Evolutionary conservation across 2,329 filamentous ascomycete species (phyloP).

Genomic region (Dactylellina parvicollis): DNA sequence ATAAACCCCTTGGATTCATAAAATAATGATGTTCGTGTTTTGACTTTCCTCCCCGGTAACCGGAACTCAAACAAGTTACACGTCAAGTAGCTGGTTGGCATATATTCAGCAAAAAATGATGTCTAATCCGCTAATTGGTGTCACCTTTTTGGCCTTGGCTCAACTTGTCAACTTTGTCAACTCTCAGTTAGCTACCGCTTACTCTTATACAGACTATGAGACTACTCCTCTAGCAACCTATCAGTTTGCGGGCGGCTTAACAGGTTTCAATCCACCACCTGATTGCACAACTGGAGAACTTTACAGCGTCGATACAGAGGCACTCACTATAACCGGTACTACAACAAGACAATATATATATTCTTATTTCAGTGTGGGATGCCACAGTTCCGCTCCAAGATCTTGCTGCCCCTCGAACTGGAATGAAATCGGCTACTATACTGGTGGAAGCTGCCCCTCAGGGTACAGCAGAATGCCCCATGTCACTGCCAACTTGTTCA

Average conservation of each 20-base stretch:
- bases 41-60: too few species aligned
- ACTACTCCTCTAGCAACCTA: slow-evolving; percentile 10
- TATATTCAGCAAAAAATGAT: not conserved
- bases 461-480: slow-evolving; percentile 20
- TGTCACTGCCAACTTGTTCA: not conserved
- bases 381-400: not conserved
- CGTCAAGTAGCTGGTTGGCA: too few species aligned
- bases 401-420: slow-evolving; percentile 18
- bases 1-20: too few species aligned
- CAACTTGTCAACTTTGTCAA: not conserved
- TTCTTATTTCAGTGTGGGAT: slow-evolving; percentile 17
- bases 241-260: not conserved
- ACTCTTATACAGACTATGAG: not conserved
- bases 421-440: slow-evolving; percentile 8
- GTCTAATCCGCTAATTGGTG: not conserved
- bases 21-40: too few species aligned
- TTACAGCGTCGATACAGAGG: not conserved
- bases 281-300: not conserved
- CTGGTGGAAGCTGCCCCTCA: slow-evolving; percentile 4
- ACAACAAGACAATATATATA: not conserved
- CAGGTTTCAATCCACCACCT: slow-evolving; percentile 9
- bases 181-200: slow-evolving; percentile 19
- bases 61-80: too few species aligned
- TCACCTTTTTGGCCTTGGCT: not conserved
- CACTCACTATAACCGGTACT: not conserved